Evolutionary conservation across 106 monocot species (phyloP), one percentile per base, ranked within the genome.

Genomic region (Platanthera zijinensis): DNA sequence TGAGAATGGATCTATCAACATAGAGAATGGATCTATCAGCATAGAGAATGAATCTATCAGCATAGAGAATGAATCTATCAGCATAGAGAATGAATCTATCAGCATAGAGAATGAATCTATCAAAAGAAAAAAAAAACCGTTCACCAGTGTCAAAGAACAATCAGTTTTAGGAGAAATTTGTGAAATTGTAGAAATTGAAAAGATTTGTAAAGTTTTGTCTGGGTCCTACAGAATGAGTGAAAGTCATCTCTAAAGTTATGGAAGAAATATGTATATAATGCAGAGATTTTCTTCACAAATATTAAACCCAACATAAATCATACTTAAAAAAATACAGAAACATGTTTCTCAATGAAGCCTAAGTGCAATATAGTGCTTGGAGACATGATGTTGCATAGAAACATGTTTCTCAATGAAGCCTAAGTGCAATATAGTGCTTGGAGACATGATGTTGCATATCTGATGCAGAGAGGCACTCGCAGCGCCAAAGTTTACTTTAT

Each of bases 91-190:
- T 87, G 93, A 93, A 89, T 97, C 96, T 97, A 74, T 5, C 57
- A 75, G n/a, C n/a, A 96, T 84, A 78, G 96, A 87, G 80, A 87
- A 93, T 45, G 93, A 93, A 89, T 97, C 96, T 97, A 74, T 5
- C 57, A 75, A 66, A 30, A 30, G 25, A 39, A 11, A 66, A 12
- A 66, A 66, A 66, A 30, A 39, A 6, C 11, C 3, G 32, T 4
- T 30, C 66, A 32, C 11, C 5, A 17, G 66, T 12, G 10, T 66
- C 66, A 66, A 32, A 66, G 28, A 32, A 32, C 8, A 10, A 11
- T 32, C 66, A 66, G 10, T 66, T 66, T 66, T 21, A 61, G 59
- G 32, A 66, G 5, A 66, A 61, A 2, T 61, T 61, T 66, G 32
- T 10, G 25, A 66, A 25, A 66, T 66, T 10, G 32, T 5, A 66